These are phyloP conservation scores for Flaveria bidentis DNA, from an alignment of 129 eudicot species.

Conservation along the genomic window DNA sequence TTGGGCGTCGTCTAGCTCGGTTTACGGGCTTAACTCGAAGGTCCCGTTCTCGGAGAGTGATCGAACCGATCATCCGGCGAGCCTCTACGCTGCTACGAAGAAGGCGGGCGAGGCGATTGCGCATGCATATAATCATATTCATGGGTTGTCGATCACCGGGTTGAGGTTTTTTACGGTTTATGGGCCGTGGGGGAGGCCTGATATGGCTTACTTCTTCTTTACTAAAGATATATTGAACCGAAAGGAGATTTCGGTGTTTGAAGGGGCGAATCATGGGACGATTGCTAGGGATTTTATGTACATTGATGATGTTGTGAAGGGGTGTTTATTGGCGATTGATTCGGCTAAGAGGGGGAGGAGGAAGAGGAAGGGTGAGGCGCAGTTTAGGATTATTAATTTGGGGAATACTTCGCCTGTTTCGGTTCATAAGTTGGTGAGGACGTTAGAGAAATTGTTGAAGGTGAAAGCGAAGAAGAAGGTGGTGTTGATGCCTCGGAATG, in stretches of 20 bases:
- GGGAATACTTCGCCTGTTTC: constrained; percentile 65
- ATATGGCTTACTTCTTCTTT: constrained; percentile 61
- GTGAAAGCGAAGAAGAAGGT: constrained; percentile 62
- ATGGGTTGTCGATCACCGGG: constrained; percentile 58
- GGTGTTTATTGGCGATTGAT: constrained; percentile 54
- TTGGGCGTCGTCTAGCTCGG: constrained; percentile 29
- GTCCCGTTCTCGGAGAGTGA: constrained; percentile 25
- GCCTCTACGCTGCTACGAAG: constrained; percentile 26
- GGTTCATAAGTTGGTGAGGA: constrained; percentile 52
- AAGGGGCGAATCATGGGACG: constrained; percentile 48
- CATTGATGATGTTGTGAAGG: constrained; percentile 61
- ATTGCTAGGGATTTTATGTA: constrained; percentile 60
- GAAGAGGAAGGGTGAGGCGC: constrained; percentile 51
- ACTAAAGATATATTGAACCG: constrained; percentile 50
- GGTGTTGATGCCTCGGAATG: constrained; percentile 57
- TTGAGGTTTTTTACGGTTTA: constrained; percentile 56
- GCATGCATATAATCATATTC: constrained; percentile 50
- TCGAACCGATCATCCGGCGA: constrained; percentile 34
- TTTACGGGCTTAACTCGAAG: constrained; percentile 27
- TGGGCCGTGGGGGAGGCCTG: constrained; percentile 74
- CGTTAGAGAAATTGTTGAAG: constrained; percentile 61
- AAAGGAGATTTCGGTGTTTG: constrained; percentile 46
- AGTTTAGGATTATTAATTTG: constrained; percentile 62
- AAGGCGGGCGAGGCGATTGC: constrained; percentile 46
- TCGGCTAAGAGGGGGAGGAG: constrained; percentile 54